Evolutionary conservation across 352 stramenopile species (phyloP), one percentile per base, ranked within the genome.

Genomic region (Globisporangium abappressorium): DNA sequence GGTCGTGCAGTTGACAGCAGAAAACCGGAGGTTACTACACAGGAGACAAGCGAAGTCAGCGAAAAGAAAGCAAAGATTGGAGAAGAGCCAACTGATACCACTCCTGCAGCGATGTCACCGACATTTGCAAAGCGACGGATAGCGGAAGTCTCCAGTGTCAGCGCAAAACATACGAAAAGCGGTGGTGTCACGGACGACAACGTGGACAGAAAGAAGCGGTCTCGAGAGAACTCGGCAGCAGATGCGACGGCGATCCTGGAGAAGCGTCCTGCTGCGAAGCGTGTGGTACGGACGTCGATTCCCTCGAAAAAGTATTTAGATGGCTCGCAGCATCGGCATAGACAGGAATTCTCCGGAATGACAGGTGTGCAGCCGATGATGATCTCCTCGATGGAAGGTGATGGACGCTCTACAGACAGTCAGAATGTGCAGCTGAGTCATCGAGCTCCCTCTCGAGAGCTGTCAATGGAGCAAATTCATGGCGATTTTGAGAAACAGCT

Each of bases 301-400:
- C 80, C 80, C 38, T 74, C 78, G 41, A 72, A 41, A 58, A 88
- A 86, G 58, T 88, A 86, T 75, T 71, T 84, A 68, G 68, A 71
- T 18, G 51, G 41, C 8, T 65, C 59, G 33, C 74, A 80, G 57
- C 74, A 77, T 30, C 74, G 72, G 24, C 74, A 76, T 38, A 53
- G 51, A 14, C 75, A 72, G 22, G 76, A 83, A 12, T 74, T 67
- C n/a, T 69, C 68, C 0, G 49, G 28, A 14, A 30, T 49, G 5
- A 28, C 49, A 15, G 28, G n/a, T 12, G 53, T 14, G 5, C 57
- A 65, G 26, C 66, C 57, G 3, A 46, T 63, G 28, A 26, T 67
- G 18, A 26, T 67, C 12, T 53, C 38, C 8, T 30, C 66, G 20
- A 41, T 26, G 12, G 62, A 41, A 14, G 26, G 15, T 7, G 54